Conservation (phyloP, 345 rosid genomes). For the Streptanthus diversifolius region DNA sequence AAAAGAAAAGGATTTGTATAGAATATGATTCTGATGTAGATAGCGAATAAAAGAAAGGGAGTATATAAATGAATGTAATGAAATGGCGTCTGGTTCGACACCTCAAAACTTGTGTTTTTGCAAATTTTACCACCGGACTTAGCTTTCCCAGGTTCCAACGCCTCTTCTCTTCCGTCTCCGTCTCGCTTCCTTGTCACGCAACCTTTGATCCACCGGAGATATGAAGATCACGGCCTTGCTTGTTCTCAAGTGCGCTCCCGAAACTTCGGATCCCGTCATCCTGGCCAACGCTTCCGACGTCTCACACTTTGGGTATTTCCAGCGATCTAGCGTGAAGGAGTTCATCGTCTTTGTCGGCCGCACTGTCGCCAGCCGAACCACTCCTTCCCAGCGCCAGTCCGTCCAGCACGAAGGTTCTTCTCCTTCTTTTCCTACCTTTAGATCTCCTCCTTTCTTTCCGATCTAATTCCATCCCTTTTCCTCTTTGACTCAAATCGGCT, state of each 20-base stretch:
- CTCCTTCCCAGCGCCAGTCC: slow-evolving; percentile 82
- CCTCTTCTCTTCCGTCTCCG: background rate
- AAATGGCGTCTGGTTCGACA: background rate
- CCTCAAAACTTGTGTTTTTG: background rate
- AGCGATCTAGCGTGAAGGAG: slow-evolving; percentile 80
- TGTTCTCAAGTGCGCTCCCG: slow-evolving; percentile 67
- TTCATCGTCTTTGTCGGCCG: slow-evolving; percentile 83
- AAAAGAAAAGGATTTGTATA: background rate
- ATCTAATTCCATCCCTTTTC: background rate
- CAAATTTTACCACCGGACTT: background rate
- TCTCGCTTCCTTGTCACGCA: slow-evolving; percentile 27
- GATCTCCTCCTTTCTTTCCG: background rate
- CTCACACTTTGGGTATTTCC: slow-evolving; percentile 87
- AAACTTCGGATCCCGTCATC: slow-evolving; percentile 50
- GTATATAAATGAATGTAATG: background rate
- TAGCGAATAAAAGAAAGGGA: background rate
- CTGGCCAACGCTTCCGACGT: slow-evolving; percentile 72
- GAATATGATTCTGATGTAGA: background rate
- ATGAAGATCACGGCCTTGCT: slow-evolving; percentile 95
- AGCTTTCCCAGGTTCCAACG: background rate
- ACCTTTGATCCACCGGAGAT: slow-evolving; percentile 18
- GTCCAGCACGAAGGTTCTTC: slow-evolving; percentile 82
- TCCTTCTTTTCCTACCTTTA: background rate
- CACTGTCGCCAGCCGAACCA: slow-evolving; percentile 89
- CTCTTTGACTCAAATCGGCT: slow-evolving; percentile 4